Conservation (phyloP, 441 rosid species). For the Melastoma candidum region DNA sequence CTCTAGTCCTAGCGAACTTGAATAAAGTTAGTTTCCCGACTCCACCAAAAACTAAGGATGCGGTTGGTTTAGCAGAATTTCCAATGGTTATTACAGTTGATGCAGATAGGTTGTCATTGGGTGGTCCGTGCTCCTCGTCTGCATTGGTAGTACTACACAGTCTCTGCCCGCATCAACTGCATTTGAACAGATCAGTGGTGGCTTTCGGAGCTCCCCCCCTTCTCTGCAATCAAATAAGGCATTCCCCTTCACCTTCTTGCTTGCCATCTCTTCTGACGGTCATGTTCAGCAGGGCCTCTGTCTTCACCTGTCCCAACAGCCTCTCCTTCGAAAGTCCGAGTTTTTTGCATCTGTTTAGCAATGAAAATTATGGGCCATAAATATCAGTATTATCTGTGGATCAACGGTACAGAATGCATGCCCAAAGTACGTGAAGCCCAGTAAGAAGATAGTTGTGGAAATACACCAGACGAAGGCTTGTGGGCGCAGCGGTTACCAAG, state of each 20-base stretch:
- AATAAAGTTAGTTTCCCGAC: not conserved
- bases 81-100: conserved; percentile 27
- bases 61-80: conserved; percentile 18
- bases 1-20: too few species aligned
- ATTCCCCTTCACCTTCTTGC: conserved; percentile 19
- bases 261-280: conserved; percentile 31
- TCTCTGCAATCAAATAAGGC: conserved; percentile 18
- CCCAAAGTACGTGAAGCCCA: too few species aligned
- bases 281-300: conserved; percentile 21
- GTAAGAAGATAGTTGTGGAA: too few species aligned
- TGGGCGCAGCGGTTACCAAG: too few species aligned
- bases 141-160: conserved; percentile 25
- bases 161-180: conserved; percentile 23
- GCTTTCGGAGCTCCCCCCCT: conserved; percentile 13
- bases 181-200: conserved; percentile 30
- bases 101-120: conserved; percentile 33
- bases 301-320: conserved; percentile 21
- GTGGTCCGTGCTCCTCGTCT: conserved; percentile 33
- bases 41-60: conserved; percentile 1
- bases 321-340: conserved; percentile 21
- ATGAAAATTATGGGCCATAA: too few species aligned
- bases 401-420: too few species aligned
- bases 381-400: too few species aligned
- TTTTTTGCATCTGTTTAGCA: conserved; percentile 11
- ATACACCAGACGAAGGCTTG: too few species aligned